Base-by-base conservation (phyloP, 768 basidiomycete species). In the Collybia mongolica region DNA sequence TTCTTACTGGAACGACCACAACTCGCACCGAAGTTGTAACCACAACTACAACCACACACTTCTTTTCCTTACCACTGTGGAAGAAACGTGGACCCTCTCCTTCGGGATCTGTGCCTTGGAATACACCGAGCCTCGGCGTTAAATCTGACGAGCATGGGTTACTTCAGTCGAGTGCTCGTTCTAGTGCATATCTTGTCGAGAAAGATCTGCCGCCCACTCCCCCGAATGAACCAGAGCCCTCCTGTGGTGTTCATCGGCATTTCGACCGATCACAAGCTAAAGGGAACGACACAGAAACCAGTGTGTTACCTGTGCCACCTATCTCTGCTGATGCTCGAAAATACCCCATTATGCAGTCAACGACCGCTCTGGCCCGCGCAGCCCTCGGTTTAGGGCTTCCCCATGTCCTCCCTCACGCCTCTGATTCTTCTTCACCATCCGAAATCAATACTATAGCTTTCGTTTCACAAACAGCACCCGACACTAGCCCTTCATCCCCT, bases 51-150 rank as follows among this genome's bases (percentile, higher is more conserved):
- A 71, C 79, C 11, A 76, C 81, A 19, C 82, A 82, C 65, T 82
- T 88, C 67, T 82, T 88, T 65, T 83, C 86, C 19, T 65, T 84
- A 20, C 82, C 85, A 14, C 72, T 76, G 53, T 86, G 84, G 85
- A 79, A 73, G 59, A 84, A 79, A 57, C 83, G 78, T 52, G 69
- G 66, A 23, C 60, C 68, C 41, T 55, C 62, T 18, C 60, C 71
- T 19, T 60, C 55, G 18, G 56, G 57, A 24, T 54, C 67, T 29
- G 55, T 67, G 7, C 70, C 58, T 53, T 66, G 62, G 49, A 66
- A 57, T 48, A 50, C 57, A 42, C 60, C 65, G 42, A 20, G 38
- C 5, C 18, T 46, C 20, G 65, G 55, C 18, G 39, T 48, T 19
- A 51, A 48, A 35, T 53, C 51, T 29, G 59, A 60, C 17, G 67